phyloP scores from a whole-genome alignment of 768 basidiomycete species.

The Grammothele lineata region DNA sequence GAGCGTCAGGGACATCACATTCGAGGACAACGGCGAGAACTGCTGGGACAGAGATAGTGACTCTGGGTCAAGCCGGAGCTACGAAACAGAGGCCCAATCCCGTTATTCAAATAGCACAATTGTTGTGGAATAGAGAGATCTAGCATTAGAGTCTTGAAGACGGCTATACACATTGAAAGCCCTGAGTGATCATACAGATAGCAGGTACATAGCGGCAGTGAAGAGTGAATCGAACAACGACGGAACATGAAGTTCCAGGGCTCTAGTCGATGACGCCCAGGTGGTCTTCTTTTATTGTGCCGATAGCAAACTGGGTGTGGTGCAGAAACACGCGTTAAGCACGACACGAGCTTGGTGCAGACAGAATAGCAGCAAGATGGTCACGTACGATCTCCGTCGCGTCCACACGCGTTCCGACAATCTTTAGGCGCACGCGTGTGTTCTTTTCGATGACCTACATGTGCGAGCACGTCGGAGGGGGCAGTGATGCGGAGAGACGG shows the following conservation, averaged over 20 bases:
- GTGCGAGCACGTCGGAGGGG: not conserved
- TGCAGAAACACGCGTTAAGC: too few relatives aligned
- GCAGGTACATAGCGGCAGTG: conserved; percentile 13
- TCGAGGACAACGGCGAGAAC: too few relatives aligned
- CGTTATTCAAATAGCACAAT: too few relatives aligned
- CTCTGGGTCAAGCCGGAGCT: too few relatives aligned
- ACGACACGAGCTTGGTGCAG: not conserved
- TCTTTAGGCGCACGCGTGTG: conserved; percentile 87
- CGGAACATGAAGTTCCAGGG: not conserved
- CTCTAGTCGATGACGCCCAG: conserved; percentile 81
- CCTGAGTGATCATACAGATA: conserved; percentile 12
- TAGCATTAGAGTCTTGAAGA: too few relatives aligned
- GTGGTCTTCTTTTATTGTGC: conserved; percentile 97
- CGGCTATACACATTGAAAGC: too few relatives aligned
- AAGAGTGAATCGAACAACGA: not conserved
- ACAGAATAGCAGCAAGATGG: not conserved
- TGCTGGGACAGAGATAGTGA: too few relatives aligned
- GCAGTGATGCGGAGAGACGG: not conserved
- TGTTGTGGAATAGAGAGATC: too few relatives aligned
- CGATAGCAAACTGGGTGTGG: conserved; percentile 98
- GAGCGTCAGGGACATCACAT: too few relatives aligned
- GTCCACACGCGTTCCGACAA: conserved; percentile 97
- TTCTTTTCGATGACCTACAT: conserved; percentile 91
- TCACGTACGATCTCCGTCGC: conserved; percentile 92
- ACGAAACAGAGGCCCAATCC: too few relatives aligned